Conservation (phyloP, 768 basidiomycete species). For the Boletus sensibilis region DNA sequence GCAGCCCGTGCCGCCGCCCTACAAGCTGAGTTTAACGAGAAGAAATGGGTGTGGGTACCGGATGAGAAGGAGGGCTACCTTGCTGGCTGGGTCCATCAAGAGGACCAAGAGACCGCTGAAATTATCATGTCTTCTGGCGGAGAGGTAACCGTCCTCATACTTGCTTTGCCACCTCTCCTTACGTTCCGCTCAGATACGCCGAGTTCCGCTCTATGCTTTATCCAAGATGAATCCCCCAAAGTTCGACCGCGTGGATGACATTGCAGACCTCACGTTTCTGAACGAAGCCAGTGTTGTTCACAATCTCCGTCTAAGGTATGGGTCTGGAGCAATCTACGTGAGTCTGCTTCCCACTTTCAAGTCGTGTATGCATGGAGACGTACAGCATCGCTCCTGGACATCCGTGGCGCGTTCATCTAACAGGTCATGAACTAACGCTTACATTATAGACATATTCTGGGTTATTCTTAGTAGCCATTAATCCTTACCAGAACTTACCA, state of each 20-base stretch:
- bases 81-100: conserved; percentile 89
- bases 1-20: conserved; percentile 81
- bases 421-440: conserved; percentile 12
- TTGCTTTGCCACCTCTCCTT: not conserved
- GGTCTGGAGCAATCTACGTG: conserved; percentile 90
- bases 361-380: not conserved
- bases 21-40: conserved; percentile 96
- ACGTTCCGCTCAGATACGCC: conserved; percentile 48
- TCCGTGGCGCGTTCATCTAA: conserved; percentile 3
- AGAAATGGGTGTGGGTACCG: conserved; percentile 98
- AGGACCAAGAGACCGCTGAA: conserved; percentile 79
- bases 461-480: conserved; percentile 96
- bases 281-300: conserved; percentile 99
- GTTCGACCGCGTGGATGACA: conserved; percentile 96
- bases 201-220: conserved; percentile 73
- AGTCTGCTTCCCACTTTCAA: conserved; percentile 32
- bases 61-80: conserved; percentile 92
- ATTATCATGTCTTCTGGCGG: conserved; percentile 83
- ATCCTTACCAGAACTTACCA: conserved; percentile 91
- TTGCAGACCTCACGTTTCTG: conserved; percentile 95
- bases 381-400: conserved; percentile 1
- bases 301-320: conserved; percentile 89
- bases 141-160: conserved; percentile 52
- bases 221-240: conserved; percentile 99
- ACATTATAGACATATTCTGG: conserved; percentile 81